These are phyloP conservation scores for Dalbergia oliveri DNA, from an alignment of 306 rosid genomes.

Conservation along the genomic window DNA sequence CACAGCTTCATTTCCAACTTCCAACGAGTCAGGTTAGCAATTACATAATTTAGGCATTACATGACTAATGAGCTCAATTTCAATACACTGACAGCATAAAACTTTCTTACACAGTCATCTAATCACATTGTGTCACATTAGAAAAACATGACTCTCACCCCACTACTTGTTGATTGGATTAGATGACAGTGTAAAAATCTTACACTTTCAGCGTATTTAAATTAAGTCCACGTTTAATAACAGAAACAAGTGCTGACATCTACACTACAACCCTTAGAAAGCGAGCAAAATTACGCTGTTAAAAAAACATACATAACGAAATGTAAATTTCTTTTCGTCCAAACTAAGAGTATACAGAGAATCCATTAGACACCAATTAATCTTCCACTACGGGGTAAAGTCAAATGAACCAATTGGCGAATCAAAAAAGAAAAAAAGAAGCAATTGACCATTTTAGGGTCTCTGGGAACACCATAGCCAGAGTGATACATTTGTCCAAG, in stretches of 20 bases:
- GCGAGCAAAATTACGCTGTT: neutral
- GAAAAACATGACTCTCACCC: too few relatives aligned
- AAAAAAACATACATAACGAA: neutral
- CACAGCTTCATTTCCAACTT: conserved; percentile 10
- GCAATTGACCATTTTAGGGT: conserved; percentile 63
- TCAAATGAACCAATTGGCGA: too few relatives aligned
- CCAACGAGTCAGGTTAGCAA: neutral
- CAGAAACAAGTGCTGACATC: neutral
- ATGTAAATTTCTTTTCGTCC: too few relatives aligned
- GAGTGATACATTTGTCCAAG: conserved; percentile 79
- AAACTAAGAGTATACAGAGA: too few relatives aligned
- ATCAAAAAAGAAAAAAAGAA: neutral
- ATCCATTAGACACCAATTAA: too few relatives aligned
- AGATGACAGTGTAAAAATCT: too few relatives aligned
- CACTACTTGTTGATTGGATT: too few relatives aligned
- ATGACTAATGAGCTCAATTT: neutral
- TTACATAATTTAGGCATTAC: conserved; percentile 9
- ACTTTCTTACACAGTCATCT: too few relatives aligned
- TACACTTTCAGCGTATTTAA: too few relatives aligned
- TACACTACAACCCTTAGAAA: neutral
- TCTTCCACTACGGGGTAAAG: too few relatives aligned
- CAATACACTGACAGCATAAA: too few relatives aligned
- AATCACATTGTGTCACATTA: too few relatives aligned
- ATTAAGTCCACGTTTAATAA: neutral
- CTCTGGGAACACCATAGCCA: conserved; percentile 79